phyloP scores from a whole-genome alignment of 2,329 filamentous ascomycete genomes.

The Trichophyton benhamiae region DNA sequence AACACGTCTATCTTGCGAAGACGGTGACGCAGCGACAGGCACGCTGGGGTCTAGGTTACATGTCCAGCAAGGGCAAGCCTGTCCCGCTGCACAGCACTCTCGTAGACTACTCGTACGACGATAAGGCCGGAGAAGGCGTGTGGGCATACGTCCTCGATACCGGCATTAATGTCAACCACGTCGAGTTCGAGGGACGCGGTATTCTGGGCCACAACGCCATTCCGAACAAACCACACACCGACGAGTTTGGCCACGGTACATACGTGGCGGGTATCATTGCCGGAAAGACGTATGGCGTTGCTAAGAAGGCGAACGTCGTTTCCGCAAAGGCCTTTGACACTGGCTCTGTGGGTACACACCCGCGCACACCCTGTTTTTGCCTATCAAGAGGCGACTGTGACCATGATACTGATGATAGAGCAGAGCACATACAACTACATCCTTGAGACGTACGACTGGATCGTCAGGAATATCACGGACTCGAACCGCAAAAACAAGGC shows the following conservation, averaged over 20 bases:
- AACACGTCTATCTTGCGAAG: slow-evolving; percentile 5
- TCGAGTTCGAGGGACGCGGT: slow-evolving; percentile 9
- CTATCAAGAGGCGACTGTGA: neutral
- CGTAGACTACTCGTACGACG: slow-evolving; percentile 8
- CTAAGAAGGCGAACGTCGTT: slow-evolving; percentile 10
- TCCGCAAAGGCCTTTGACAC: slow-evolving; percentile 10
- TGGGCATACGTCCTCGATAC: slow-evolving; percentile 11
- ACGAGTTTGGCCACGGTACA: slow-evolving; percentile 9
- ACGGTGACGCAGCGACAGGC: slow-evolving; percentile 5
- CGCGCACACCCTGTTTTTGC: neutral
- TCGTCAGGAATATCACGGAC: slow-evolving; percentile 8
- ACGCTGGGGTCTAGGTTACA: slow-evolving; percentile 7
- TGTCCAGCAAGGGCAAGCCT: slow-evolving; percentile 8
- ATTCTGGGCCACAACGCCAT: slow-evolving; percentile 9
- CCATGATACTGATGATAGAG: slow-evolving; percentile 10
- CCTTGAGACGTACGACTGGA: slow-evolving; percentile 11
- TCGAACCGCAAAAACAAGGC: slow-evolving; percentile 7
- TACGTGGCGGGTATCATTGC: slow-evolving; percentile 9
- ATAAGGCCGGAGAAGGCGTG: slow-evolving; percentile 7
- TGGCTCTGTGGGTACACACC: slow-evolving; percentile 3
- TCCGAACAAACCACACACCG: slow-evolving; percentile 4
- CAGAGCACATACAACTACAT: slow-evolving; percentile 9
- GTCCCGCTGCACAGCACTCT: neutral
- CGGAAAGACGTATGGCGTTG: slow-evolving; percentile 9
- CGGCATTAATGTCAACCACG: slow-evolving; percentile 9